Base-by-base conservation (phyloP, 2,329 filamentous ascomycete genomes). In the Penicillium brevicompactum region DNA sequence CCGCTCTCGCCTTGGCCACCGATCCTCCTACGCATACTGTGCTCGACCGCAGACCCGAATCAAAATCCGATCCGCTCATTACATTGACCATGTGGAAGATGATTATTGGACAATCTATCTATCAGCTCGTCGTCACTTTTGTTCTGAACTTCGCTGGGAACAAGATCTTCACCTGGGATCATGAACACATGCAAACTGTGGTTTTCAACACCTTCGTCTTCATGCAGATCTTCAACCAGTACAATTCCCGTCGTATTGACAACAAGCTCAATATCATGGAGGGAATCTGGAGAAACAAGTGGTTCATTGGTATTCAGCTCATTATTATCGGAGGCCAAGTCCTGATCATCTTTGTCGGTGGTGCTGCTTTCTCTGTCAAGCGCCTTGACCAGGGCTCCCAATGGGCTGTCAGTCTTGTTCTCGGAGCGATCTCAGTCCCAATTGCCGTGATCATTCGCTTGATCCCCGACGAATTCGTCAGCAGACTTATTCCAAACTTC, bases 331-430 rank as follows among this genome's bases (percentile, higher is more conserved):
- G 81, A 11, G 88, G 87, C 8, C 88, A 91, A 66, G 79, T 87
- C n/a, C 70, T 89, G 70, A 91, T 91, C 66, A 80, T 91, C 55
- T 88, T 88, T 63, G 81, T 89, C 55, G 88, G 88, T 59, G 87
- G 87, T 6, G 75, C 79, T 27, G 87, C 87, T 0, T 90, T 91
- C 67, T 82, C 84, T 10, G 85, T 87, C 1, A 74, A 74, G 7
- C 80, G 78, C 1, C 78, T 90, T n/a, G 43, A 62, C 51, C 82
- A 82, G n/a, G 86, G 84, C 21, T 72, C 80, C 5, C 85, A 90
- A 59, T 91, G 88, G 88, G 87, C 79, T 6, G 85, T 87, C 73
- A 89, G 86, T 31, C 77, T 91, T 52, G 79, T 90, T 1, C 81
- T 91, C 27, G 88, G 88, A 27, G 76, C 83, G 18, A 67, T 91